These are phyloP conservation scores for Populus deltoides DNA, from an alignment of 345 rosid species.

Conservation along the genomic window DNA sequence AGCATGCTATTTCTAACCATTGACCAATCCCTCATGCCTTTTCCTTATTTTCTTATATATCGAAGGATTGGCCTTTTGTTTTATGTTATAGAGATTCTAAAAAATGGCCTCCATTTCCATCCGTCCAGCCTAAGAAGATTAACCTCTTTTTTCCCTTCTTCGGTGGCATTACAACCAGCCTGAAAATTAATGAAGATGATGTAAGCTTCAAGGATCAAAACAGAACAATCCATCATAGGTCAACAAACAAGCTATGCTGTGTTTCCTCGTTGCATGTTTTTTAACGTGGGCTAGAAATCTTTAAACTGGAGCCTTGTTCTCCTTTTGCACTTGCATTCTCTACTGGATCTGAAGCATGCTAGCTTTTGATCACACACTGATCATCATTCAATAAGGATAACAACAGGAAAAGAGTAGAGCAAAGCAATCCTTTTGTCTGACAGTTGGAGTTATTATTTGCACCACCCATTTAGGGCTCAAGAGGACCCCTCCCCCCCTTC, in stretches of 20 bases:
- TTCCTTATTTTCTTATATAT: neutral
- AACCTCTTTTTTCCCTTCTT: too few relatives aligned
- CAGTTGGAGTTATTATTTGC: conserved; percentile 19
- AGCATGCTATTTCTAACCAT: neutral
- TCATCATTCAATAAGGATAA: neutral
- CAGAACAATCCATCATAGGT: neutral
- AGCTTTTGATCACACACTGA: neutral
- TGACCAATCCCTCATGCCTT: neutral
- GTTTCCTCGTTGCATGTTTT: neutral
- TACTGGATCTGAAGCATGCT: neutral
- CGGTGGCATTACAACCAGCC: too few relatives aligned
- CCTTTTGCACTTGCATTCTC: neutral
- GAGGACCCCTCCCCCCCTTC: conserved; percentile 6
- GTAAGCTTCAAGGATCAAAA: too few relatives aligned
- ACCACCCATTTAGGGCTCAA: conserved; percentile 12
- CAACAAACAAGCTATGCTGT: neutral
- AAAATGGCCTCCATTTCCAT: too few relatives aligned
- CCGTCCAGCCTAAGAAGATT: too few relatives aligned
- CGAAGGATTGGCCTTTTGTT: too few relatives aligned
- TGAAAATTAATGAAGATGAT: too few relatives aligned
- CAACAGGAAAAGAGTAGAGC: neutral
- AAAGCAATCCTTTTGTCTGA: neutral
- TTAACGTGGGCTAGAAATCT: too few relatives aligned
- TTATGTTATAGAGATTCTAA: neutral
- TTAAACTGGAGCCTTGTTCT: neutral